Evolutionary conservation across 2,329 filamentous ascomycete genomes (phyloP).

Genomic region (Colletotrichum liriopes): DNA sequence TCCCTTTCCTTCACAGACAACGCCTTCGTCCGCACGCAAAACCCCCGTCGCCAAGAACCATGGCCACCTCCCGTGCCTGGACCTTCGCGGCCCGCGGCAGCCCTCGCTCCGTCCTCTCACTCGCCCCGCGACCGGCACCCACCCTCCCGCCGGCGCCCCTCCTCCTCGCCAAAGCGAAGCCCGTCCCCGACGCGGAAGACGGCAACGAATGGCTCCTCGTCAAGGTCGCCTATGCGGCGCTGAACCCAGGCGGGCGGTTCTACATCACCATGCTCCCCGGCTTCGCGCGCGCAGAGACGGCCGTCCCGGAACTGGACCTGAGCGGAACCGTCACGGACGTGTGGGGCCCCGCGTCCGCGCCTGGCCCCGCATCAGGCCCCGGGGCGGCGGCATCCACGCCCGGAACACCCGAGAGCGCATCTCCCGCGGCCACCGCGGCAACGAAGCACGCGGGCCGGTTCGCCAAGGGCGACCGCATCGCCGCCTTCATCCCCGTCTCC

Average conservation of each 20-base stretch:
- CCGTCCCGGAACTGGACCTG: conserved; percentile 61
- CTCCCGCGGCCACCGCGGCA: conserved; percentile 17
- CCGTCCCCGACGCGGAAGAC: conserved; percentile 45
- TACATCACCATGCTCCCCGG: conserved; percentile 59
- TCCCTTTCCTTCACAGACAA: neutral
- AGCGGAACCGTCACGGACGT: conserved; percentile 57
- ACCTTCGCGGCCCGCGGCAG: conserved; percentile 49
- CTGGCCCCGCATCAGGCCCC: neutral
- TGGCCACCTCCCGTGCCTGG: conserved; percentile 48
- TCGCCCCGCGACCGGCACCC: conserved; percentile 46
- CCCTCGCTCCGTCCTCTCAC: conserved; percentile 48
- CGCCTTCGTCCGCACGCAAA: neutral
- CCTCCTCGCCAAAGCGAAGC: conserved; percentile 48
- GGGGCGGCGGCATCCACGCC: neutral
- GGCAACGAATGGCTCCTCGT: conserved; percentile 55
- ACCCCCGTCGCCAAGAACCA: neutral
- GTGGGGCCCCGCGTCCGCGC: conserved; percentile 48
- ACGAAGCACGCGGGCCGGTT: conserved; percentile 44
- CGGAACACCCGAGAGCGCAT: neutral
- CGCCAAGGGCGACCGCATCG: conserved; percentile 52
- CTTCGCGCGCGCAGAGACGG: conserved; percentile 54
- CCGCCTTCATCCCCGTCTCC: conserved; percentile 56
- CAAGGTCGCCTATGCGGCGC: conserved; percentile 59
- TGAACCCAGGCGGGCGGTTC: conserved; percentile 62
- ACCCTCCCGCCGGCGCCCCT: conserved; percentile 48